A percentile compares a stretch with the other conserved stretches of the same genome.
These are phyloP conservation scores for Calonectria fujianensis DNA, from an alignment of 2,329 filamentous ascomycete genomes.

Conservation along the genomic window DNA sequence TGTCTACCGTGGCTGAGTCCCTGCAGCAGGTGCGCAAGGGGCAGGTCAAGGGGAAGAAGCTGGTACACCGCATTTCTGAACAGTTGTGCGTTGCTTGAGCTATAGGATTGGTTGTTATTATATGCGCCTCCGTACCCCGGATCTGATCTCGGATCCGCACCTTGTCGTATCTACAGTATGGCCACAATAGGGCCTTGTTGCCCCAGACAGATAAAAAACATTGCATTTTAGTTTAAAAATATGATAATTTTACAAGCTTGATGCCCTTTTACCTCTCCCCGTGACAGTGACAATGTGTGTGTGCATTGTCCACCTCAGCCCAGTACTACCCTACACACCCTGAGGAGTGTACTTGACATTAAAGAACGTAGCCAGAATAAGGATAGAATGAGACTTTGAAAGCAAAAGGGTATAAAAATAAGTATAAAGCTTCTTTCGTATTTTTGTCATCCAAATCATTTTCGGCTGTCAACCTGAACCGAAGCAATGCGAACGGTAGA, in stretches of 20 bases:
- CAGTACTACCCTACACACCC: no score
- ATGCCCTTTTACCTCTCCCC: no score
- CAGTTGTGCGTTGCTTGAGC: not conserved
- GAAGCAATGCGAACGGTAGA: not conserved
- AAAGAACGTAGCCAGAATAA: no score
- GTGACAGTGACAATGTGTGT: no score
- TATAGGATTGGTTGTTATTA: not conserved
- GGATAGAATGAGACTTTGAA: no score
- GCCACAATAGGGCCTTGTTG: not conserved
- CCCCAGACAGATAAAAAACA: not conserved
- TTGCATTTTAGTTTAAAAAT: no score
- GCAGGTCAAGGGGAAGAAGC: constrained; percentile 2
- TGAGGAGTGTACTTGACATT: no score
- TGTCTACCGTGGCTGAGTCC: not conserved
- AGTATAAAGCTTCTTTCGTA: no score
- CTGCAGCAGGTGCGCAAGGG: constrained; percentile 3
- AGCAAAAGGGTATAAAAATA: no score
- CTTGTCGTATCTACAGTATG: not conserved
- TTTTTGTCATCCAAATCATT: no score
- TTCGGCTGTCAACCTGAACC: not conserved
- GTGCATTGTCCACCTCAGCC: no score
- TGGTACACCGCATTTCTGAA: constrained; percentile 1
- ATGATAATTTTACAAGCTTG: no score
- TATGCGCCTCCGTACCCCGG: not conserved
- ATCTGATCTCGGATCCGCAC: not conserved